A percentile compares a stretch with the other conserved stretches of the same genome.
Evolutionary conservation across 352 stramenopile genomes (phyloP).

Genomic region (Phytophthora podocarpi): DNA sequence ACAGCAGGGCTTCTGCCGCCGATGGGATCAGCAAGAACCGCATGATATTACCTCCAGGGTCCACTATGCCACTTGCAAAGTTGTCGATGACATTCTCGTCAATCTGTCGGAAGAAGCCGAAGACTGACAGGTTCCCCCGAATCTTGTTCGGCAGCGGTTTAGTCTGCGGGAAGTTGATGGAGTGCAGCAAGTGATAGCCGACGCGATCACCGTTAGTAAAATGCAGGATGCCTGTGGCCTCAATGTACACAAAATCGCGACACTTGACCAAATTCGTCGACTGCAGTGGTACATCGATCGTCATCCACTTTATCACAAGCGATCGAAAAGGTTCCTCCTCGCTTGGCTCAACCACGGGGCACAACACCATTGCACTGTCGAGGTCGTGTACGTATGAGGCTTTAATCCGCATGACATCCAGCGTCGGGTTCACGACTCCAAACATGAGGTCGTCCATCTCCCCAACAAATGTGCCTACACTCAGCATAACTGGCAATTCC

Average conservation of each 20-base stretch:
- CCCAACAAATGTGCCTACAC: conserved; percentile 30
- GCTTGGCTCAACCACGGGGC: conserved; percentile 27
- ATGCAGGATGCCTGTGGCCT: conserved; percentile 36
- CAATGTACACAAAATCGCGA: conserved; percentile 47
- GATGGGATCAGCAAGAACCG: conserved; percentile 26
- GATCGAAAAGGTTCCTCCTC: conserved; percentile 33
- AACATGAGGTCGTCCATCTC: conserved; percentile 50
- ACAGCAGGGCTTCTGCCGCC: conserved; percentile 36
- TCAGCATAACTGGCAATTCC: conserved; percentile 28
- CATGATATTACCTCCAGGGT: conserved; percentile 33
- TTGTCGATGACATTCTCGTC: conserved; percentile 45
- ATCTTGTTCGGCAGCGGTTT: conserved; percentile 26
- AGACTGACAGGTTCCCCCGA: conserved; percentile 53
- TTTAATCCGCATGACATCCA: conserved; percentile 46
- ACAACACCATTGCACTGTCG: conserved; percentile 31
- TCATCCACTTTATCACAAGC: conserved; percentile 38
- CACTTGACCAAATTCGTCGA: conserved; percentile 62
- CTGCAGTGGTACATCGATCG: no score
- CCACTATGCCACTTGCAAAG: conserved; percentile 32
- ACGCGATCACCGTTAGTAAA: conserved; percentile 32
- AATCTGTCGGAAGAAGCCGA: conserved; percentile 44
- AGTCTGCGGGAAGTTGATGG: conserved; percentile 46
- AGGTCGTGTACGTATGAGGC: conserved; percentile 39
- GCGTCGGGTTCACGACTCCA: conserved; percentile 36
- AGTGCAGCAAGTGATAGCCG: conserved; percentile 47